phyloP scores from a whole-genome alignment of 1,284 basidiomycete species.

The Malassezia cuniculi region DNA sequence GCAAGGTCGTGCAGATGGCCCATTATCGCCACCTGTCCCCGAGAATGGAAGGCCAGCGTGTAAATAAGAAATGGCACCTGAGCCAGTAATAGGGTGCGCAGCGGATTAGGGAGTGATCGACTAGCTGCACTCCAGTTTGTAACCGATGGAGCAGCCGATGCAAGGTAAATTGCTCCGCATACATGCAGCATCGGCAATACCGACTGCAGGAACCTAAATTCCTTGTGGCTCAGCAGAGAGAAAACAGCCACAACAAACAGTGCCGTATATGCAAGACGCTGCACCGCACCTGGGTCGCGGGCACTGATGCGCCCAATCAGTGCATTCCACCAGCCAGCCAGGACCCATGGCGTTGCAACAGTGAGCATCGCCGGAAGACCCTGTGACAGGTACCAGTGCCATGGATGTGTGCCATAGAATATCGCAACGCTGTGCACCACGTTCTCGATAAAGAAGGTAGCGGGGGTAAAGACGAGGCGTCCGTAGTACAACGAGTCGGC shows the following conservation, averaged over 20 bases:
- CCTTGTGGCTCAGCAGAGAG: conserved; percentile 53
- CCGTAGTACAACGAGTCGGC: conserved; percentile 63
- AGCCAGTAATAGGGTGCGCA: conserved; percentile 13
- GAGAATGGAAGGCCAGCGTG: conserved; percentile 20
- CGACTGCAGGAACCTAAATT: conserved; percentile 92
- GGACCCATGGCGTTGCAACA: conserved; percentile 61
- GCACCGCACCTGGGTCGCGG: conserved; percentile 1
- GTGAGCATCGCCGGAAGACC: conserved; percentile 66
- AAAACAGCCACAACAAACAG: conserved; percentile 18
- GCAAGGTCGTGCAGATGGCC: conserved; percentile 17
- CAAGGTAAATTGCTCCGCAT: conserved; percentile 50
- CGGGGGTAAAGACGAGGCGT: conserved; percentile 55
- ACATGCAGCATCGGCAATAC: conserved; percentile 72
- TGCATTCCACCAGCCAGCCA: conserved; percentile 49
- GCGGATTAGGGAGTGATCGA: background rate
- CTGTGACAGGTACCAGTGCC: conserved; percentile 80
- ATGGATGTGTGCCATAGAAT: conserved; percentile 81
- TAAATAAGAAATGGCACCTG: conserved; percentile 23
- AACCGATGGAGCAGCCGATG: background rate
- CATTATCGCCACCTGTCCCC: conserved; percentile 22
- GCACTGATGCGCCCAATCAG: background rate
- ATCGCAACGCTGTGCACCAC: conserved; percentile 56
- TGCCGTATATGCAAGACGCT: conserved; percentile 14
- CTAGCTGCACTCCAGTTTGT: too few species aligned
- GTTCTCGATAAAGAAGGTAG: conserved; percentile 70